phyloP scores from a whole-genome alignment of 192 early-diverging fungal species.

The Pilobolus umbonatus region DNA sequence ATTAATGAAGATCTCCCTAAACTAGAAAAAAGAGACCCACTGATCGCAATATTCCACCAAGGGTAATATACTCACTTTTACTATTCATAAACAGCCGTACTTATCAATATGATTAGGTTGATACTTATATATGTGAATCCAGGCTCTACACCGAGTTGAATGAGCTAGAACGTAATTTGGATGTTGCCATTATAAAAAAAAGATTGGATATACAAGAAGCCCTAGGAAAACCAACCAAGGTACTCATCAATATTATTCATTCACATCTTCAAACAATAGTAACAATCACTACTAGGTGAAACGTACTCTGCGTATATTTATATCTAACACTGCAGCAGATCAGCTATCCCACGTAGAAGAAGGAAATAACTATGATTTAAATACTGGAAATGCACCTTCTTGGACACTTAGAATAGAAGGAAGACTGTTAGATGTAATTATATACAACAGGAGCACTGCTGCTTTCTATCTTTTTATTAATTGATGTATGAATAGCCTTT shows the following conservation, averaged over 20 bases:
- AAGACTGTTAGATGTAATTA: slow-evolving; percentile 70
- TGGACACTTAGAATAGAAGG: slow-evolving; percentile 95
- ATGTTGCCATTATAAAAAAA: slow-evolving; percentile 88
- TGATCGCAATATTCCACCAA: slow-evolving; percentile 27
- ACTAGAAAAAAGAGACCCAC: slow-evolving; percentile 20
- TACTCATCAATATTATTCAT: slow-evolving; percentile 25
- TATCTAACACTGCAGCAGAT: slow-evolving; percentile 84
- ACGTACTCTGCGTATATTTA: slow-evolving; percentile 83
- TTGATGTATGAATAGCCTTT: too few species aligned
- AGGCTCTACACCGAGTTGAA: slow-evolving; percentile 79
- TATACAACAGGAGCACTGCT: too few species aligned
- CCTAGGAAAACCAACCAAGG: slow-evolving; percentile 67
- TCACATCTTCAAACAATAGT: neutral
- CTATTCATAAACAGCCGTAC: neutral
- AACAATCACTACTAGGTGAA: neutral
- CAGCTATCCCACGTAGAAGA: slow-evolving; percentile 51
- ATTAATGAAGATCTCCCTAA: too few species aligned
- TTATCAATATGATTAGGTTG: slow-evolving; percentile 55
- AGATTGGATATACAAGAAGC: slow-evolving; percentile 86
- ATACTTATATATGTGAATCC: slow-evolving; percentile 89
- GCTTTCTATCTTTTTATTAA: too few species aligned
- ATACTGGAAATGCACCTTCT: slow-evolving; percentile 54
- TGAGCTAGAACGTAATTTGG: slow-evolving; percentile 84
- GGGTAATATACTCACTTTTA: slow-evolving; percentile 5
- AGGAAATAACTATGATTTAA: slow-evolving; percentile 42